Evolutionary conservation across 768 basidiomycete species (phyloP).

Genomic region (Trametopsis cervina): DNA sequence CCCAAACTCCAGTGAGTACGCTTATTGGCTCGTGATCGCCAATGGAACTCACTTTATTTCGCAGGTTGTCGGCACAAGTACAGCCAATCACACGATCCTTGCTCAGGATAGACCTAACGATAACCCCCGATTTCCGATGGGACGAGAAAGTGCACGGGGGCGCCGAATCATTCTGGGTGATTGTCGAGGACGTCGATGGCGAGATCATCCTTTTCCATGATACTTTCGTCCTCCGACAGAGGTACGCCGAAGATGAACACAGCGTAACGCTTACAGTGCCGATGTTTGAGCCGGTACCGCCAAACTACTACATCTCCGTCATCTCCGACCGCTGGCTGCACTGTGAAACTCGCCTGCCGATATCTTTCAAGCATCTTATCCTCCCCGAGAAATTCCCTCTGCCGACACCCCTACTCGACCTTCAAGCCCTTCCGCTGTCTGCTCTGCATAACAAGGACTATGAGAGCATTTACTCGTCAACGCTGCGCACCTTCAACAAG

Average conservation of each 20-base stretch:
- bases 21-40: background rate
- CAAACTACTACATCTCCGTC: constrained; percentile 95
- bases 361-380: constrained; percentile 97
- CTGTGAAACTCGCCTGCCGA: constrained; percentile 87
- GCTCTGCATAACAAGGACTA: constrained; percentile 93
- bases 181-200: constrained; percentile 97
- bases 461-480: constrained; percentile 76
- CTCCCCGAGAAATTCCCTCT: constrained; percentile 95
- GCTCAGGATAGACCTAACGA: constrained; percentile 86
- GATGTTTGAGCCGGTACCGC: constrained; percentile 95
- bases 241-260: constrained; percentile 91
- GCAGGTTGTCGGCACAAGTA: constrained; percentile 86
- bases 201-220: constrained; percentile 96
- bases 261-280: constrained; percentile 92
- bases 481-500: constrained; percentile 90
- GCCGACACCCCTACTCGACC: constrained; percentile 87
- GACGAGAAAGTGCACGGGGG: constrained; percentile 88
- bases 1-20: constrained; percentile 78
- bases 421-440: constrained; percentile 83
- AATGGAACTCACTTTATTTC: background rate
- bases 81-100: constrained; percentile 94
- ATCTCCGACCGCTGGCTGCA: constrained; percentile 96
- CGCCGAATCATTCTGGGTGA: constrained; percentile 86
- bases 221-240: constrained; percentile 83
- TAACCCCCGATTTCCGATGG: constrained; percentile 98